phyloP scores from a whole-genome alignment of 345 rosid genomes.

The Garcia nutans region DNA sequence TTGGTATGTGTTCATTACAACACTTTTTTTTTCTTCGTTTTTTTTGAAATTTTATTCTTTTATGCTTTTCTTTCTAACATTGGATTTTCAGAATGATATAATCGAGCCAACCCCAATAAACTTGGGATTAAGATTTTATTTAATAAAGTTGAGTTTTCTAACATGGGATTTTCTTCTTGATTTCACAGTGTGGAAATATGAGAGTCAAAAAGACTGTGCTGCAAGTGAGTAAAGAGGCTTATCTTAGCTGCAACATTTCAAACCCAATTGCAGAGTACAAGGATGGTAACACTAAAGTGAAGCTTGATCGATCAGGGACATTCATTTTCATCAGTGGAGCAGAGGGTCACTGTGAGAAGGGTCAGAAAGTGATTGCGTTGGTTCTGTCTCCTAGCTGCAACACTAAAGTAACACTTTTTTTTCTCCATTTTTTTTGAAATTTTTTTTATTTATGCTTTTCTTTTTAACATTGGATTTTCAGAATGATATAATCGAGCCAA shows the following conservation, averaged over 20 bases:
- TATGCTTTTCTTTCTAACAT: neutral
- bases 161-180: neutral
- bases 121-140: too few species aligned
- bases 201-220: conserved; percentile 60
- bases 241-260: conserved; percentile 58
- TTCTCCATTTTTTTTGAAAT: too few species aligned
- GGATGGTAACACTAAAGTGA: conserved; percentile 67
- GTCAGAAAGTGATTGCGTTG: conserved; percentile 67
- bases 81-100: too few species aligned
- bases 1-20: conserved; percentile 35
- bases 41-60: neutral
- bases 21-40: too few species aligned
- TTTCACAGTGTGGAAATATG: conserved; percentile 64
- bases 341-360: conserved; percentile 66
- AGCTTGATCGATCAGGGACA: conserved; percentile 57
- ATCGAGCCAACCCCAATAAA: too few species aligned
- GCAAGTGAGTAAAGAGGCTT: conserved; percentile 60
- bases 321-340: conserved; percentile 80
- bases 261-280: conserved; percentile 57
- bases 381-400: conserved; percentile 54
- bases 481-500: too few species aligned
- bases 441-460: too few species aligned
- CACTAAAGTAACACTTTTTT: too few species aligned
- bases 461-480: neutral
- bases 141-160: too few species aligned